Evolutionary conservation across 1,139 yeast genomes (phyloP).

Genomic region (Candida mesenterica): DNA sequence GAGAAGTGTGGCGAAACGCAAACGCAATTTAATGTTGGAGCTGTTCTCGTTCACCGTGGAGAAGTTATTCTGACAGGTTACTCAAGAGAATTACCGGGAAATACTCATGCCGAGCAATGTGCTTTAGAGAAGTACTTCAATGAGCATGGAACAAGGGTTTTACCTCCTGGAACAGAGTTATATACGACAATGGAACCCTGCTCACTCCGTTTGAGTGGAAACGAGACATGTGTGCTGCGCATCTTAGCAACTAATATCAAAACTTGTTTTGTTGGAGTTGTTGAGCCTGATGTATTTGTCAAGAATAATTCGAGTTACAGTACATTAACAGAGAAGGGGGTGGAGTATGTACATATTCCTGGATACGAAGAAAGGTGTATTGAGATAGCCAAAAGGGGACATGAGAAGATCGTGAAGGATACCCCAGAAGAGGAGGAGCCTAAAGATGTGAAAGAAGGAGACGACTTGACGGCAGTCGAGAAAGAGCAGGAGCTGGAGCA

Average conservation of each 20-base stretch:
- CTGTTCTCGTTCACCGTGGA: slow-evolving; percentile 71
- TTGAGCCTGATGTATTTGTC: slow-evolving; percentile 89
- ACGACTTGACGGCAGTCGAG: slow-evolving; percentile 19
- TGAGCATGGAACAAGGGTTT: slow-evolving; percentile 32
- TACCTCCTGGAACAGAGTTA: slow-evolving; percentile 77
- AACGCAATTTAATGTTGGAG: slow-evolving; percentile 94
- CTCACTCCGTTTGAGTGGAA: slow-evolving; percentile 84
- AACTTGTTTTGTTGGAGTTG: slow-evolving; percentile 86
- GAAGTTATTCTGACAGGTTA: slow-evolving; percentile 73
- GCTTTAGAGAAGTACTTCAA: slow-evolving; percentile 74
- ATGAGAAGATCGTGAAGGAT: slow-evolving; percentile 33
- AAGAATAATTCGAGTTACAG: slow-evolving; percentile 65
- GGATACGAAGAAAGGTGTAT: slow-evolving; percentile 80
- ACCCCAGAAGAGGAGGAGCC: slow-evolving; percentile 17
- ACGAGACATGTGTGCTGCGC: slow-evolving; percentile 82
- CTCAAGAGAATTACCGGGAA: slow-evolving; percentile 89
- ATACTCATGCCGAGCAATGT: slow-evolving; percentile 97
- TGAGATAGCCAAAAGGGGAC: slow-evolving; percentile 76
- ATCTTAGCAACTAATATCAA: slow-evolving; percentile 57
- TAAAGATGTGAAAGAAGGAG: slow-evolving; percentile 27
- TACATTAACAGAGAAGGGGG: slow-evolving; percentile 52
- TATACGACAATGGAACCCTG: slow-evolving; percentile 99
- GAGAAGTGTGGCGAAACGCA: slow-evolving; percentile 76
- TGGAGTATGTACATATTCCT: slow-evolving; percentile 76
- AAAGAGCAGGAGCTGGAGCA: no score